A percentile compares a stretch with the other conserved stretches of the same genome.
These are phyloP conservation scores for Colletotrichum viniferum DNA, from an alignment of 2,329 filamentous ascomycete genomes.

Conservation along the genomic window DNA sequence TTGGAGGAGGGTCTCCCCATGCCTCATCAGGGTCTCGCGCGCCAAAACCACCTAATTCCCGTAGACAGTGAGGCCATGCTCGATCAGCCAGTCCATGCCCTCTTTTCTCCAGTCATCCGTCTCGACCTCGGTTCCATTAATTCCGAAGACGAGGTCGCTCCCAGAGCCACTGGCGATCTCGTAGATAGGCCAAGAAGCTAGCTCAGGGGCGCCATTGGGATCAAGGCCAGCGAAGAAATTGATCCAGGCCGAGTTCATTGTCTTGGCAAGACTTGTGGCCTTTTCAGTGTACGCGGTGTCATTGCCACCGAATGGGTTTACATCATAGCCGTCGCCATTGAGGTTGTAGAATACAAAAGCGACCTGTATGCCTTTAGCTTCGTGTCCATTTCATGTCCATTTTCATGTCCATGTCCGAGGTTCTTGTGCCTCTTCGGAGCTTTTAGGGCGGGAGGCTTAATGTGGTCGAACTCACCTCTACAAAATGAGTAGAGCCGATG, in stretches of 20 bases:
- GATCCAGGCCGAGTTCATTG: slow-evolving; percentile 35
- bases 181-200: slow-evolving; percentile 31
- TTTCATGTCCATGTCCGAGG: neutral
- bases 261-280: slow-evolving; percentile 28
- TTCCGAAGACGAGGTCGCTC: slow-evolving; percentile 31
- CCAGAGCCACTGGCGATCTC: slow-evolving; percentile 21
- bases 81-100: slow-evolving; percentile 32
- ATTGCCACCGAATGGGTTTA: slow-evolving; percentile 33
- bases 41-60: slow-evolving; percentile 22
- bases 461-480: slow-evolving; percentile 28
- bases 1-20: neutral
- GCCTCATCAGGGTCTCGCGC: neutral
- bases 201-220: slow-evolving; percentile 27
- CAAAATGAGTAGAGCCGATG: slow-evolving; percentile 40
- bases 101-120: slow-evolving; percentile 31
- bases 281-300: slow-evolving; percentile 26
- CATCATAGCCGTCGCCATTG: slow-evolving; percentile 33
- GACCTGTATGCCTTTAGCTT: slow-evolving; percentile 28
- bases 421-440: neutral
- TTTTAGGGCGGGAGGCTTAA: neutral
- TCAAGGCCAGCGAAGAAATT: slow-evolving; percentile 30
- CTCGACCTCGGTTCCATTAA: slow-evolving; percentile 29
- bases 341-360: slow-evolving; percentile 45
- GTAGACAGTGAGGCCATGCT: slow-evolving; percentile 30
- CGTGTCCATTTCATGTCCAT: neutral